Evolutionary conservation across 345 rosid species (phyloP).

Genomic region (Rhodamnia argentea): DNA sequence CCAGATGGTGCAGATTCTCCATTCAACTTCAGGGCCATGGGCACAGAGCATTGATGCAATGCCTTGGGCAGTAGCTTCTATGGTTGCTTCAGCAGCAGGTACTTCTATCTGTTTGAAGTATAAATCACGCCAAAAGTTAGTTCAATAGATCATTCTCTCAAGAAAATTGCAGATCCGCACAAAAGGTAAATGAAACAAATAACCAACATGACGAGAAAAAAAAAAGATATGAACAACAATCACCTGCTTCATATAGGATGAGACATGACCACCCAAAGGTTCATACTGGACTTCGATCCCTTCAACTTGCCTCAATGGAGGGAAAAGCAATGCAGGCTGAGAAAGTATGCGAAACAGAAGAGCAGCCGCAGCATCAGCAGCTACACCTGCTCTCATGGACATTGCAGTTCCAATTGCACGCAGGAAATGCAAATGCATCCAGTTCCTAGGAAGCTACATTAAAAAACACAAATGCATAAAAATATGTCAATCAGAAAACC

Average conservation of each 20-base stretch:
- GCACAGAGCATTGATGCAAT: conserved; percentile 99
- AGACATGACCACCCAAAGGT: conserved; percentile 59
- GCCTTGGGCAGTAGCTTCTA: conserved; percentile 99
- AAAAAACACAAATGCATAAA: conserved; percentile 12
- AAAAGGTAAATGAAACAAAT: neutral
- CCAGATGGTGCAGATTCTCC: conserved; percentile 99
- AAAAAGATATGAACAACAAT: neutral
- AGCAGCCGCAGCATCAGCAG: conserved; percentile 99
- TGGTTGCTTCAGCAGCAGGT: conserved; percentile 93
- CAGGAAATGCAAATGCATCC: conserved; percentile 99
- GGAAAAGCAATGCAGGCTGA: conserved; percentile 94
- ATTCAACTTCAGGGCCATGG: conserved; percentile 97
- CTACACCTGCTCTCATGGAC: conserved; percentile 98
- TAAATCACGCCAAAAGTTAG: neutral
- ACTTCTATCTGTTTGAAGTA: conserved; percentile 62
- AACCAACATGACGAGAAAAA: neutral
- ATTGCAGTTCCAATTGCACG: conserved; percentile 97
- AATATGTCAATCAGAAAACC: neutral
- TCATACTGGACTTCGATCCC: conserved; percentile 78
- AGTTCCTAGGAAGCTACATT: conserved; percentile 87
- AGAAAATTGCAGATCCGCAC: neutral
- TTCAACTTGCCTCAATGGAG: conserved; percentile 86
- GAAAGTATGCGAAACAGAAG: conserved; percentile 89
- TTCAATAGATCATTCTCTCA: neutral
- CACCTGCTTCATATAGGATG: conserved; percentile 86